Base-by-base conservation (phyloP, 1,284 basidiomycete species). In the Cryptococcus sp. region DNA sequence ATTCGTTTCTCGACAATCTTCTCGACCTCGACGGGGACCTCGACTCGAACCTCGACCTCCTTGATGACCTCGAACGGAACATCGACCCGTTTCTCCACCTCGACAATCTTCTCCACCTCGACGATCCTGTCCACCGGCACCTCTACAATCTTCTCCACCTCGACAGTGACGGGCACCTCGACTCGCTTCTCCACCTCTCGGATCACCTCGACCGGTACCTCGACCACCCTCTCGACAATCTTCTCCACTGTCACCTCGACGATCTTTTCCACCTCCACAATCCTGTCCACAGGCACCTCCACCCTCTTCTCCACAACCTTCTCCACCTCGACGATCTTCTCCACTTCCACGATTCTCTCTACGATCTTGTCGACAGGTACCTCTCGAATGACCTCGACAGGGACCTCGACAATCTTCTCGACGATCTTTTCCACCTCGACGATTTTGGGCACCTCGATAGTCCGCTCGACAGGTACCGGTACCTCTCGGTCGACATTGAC, bases 121-220 rank as follows among this genome's bases (percentile, higher is more conserved):
- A 68, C 77, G 24, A 56, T 74, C 70, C 47, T 76, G 38, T 68
- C 67, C 43, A 72, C 61, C 36, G 67, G 60, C 14, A 73, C 66
- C 19, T 60, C 69, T 72, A 76, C 59, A 47, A 44, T 49, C 47
- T 55, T 60, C 74, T 50, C 23, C 54, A 46, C 34, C 58, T 61
- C 54, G 74, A 73, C 50, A 69, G 58, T n/a, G n/a, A n/a, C n/a
- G 24, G 77, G 53, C 32, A 70, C 59, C 43, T 80, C 80, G 47
- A 80, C 75, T 18, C 55, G 53, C 51, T 41, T 47, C 28, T 53
- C 51, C 19, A 70, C 66, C 44, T 73, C 68, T 22, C 67, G 54
- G 26, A 36, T 36, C n/a, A 7, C 7, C 9, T 36, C 34, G 14
- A 36, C 34, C 59, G 63, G 59, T 10, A 64, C 59, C 24, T 69